These are phyloP conservation scores for Amaranthus hypochondriacus DNA, from an alignment of 148 eudicot species.

Conservation along the genomic window DNA sequence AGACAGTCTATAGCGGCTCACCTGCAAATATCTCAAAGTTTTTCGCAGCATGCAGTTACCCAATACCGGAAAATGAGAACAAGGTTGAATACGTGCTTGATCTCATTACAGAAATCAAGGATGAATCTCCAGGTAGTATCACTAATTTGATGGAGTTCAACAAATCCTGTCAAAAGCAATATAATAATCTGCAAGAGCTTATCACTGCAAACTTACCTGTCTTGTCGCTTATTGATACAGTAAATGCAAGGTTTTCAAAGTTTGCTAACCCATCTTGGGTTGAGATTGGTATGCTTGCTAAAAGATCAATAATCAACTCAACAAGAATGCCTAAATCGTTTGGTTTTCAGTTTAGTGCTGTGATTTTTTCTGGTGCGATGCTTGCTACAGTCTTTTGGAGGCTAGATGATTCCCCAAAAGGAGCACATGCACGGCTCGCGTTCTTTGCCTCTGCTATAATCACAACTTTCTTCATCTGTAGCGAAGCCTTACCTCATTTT, in stretches of 20 bases:
- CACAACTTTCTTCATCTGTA: constrained; percentile 28
- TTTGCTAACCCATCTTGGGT: constrained; percentile 19
- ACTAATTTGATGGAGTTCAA: constrained; percentile 14
- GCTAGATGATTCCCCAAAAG: constrained; percentile 21
- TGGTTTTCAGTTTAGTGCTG: constrained; percentile 15
- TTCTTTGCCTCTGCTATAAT: constrained; percentile 30
- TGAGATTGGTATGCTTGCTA: constrained; percentile 8
- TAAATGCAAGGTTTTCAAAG: constrained; percentile 12
- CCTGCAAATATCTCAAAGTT: constrained; percentile 7
- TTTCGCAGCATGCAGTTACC: constrained; percentile 16
- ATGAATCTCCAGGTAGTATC: constrained; percentile 7
- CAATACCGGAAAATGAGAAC: constrained; percentile 19
- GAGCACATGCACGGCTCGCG: constrained; percentile 20
- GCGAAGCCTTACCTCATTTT: constrained; percentile 30
- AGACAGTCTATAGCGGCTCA: constrained; percentile 16
- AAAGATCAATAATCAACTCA: constrained; percentile 18
- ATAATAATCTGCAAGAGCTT: not conserved
- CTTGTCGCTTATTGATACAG: not conserved
- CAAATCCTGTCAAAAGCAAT: constrained; percentile 4
- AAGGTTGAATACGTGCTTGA: constrained; percentile 22
- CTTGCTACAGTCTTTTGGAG: constrained; percentile 24
- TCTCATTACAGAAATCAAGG: constrained; percentile 17
- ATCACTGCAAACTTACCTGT: not conserved
- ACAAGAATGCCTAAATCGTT: constrained; percentile 24
- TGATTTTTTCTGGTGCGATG: constrained; percentile 11